These are phyloP conservation scores for Penicillium sp. DNA, from an alignment of 2,329 filamentous ascomycete species.

Conservation along the genomic window DNA sequence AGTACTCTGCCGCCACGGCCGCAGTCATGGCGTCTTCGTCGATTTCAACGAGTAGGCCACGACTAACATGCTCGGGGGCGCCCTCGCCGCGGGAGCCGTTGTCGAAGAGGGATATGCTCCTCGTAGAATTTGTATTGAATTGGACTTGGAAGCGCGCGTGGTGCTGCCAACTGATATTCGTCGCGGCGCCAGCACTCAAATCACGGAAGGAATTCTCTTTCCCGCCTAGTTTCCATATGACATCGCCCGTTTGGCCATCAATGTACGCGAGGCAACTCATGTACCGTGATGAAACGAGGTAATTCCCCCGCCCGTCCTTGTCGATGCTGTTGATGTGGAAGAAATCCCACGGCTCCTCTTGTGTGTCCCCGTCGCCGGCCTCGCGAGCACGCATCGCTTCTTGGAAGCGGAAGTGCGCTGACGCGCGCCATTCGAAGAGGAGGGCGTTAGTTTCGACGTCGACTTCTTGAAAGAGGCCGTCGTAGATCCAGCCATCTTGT, in stretches of 20 bases:
- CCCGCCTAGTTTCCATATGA: constrained; percentile 57
- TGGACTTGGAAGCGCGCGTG: constrained; percentile 49
- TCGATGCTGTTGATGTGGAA: constrained; percentile 59
- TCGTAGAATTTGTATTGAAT: constrained; percentile 16
- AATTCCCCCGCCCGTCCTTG: constrained; percentile 51
- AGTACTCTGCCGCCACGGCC: constrained; percentile 42
- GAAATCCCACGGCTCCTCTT: constrained; percentile 50
- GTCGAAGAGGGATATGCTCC: constrained; percentile 44
- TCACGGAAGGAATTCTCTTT: constrained; percentile 46
- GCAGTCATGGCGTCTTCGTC: constrained; percentile 48
- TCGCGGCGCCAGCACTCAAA: constrained; percentile 45
- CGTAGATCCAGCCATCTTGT: constrained; percentile 42
- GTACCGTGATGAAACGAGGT: constrained; percentile 46
- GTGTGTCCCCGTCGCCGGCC: constrained; percentile 14
- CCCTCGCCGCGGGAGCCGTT: constrained; percentile 35
- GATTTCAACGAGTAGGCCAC: constrained; percentile 49
- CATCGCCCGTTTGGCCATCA: constrained; percentile 46
- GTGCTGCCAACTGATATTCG: constrained; percentile 55
- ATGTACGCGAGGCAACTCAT: constrained; percentile 42
- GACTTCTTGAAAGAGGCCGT: constrained; percentile 50
- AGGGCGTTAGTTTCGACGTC: constrained; percentile 47
- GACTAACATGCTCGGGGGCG: constrained; percentile 32
- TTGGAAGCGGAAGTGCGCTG: constrained; percentile 43
- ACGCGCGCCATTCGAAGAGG: constrained; percentile 51
- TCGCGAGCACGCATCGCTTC: constrained; percentile 25